A percentile compares a stretch with the other conserved stretches of the same genome.
phyloP scores from a whole-genome alignment of 2,329 filamentous ascomycete species.

The Cadophora sp. region DNA sequence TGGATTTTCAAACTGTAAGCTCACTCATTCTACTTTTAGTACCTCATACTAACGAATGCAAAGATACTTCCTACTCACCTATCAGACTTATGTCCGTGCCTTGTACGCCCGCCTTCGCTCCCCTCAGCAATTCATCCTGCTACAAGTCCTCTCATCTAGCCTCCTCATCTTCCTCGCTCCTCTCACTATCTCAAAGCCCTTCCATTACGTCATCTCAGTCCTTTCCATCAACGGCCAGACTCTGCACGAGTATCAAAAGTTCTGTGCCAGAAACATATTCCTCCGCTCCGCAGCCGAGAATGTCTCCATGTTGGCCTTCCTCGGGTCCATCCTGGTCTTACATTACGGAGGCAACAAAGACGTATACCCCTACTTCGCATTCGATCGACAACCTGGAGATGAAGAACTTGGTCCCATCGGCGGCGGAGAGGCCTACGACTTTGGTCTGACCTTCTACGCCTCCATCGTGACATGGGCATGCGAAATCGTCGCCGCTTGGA shows the following conservation, averaged over 20 bases:
- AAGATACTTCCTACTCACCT: conserved; percentile 56
- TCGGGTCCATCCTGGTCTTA: conserved; percentile 69
- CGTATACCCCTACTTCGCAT: conserved; percentile 74
- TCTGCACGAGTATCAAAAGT: conserved; percentile 69
- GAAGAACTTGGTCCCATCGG: conserved; percentile 22
- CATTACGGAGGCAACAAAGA: conserved; percentile 72
- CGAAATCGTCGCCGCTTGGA: conserved; percentile 67
- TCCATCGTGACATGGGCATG: conserved; percentile 71
- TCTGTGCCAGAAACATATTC: conserved; percentile 70
- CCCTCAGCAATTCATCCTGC: conserved; percentile 68
- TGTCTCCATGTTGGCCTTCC: conserved; percentile 71
- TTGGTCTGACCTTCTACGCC: conserved; percentile 67
- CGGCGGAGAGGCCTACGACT: conserved; percentile 59
- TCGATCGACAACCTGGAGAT: conserved; percentile 52
- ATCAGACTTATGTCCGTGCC: conserved; percentile 74
- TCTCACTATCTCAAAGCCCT: conserved; percentile 65
- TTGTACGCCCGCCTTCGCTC: conserved; percentile 72
- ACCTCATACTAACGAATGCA: conserved; percentile 12
- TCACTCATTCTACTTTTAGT: not conserved
- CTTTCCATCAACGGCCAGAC: conserved; percentile 64
- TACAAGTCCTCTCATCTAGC: conserved; percentile 69
- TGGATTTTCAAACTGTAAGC: conserved; percentile 74
- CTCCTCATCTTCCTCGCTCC: conserved; percentile 69
- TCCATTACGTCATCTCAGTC: conserved; percentile 61
- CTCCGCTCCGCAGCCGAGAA: conserved; percentile 72